Evolutionary conservation across 257 asterid genomes (phyloP).

Genomic region (Solanum raphanifolium): DNA sequence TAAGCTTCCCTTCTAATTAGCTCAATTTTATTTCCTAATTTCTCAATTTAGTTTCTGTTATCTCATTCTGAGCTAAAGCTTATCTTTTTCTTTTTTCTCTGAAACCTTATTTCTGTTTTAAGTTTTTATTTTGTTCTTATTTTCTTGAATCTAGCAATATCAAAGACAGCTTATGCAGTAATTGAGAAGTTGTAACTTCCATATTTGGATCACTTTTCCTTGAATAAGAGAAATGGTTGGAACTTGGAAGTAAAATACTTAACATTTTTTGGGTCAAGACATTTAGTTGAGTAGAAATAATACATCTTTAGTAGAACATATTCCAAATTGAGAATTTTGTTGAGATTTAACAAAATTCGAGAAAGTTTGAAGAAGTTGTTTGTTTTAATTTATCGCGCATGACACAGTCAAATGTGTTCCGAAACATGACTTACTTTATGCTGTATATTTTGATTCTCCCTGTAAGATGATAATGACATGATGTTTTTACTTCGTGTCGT

Average conservation of each 20-base stretch:
- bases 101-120: not conserved
- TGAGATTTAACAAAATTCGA: not conserved
- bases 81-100: not conserved
- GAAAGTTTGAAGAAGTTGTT: not conserved
- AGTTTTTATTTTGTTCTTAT: not conserved
- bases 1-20: not conserved
- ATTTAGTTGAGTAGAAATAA: not conserved
- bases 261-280: not conserved
- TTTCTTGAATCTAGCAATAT: not conserved
- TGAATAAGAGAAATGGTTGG: not conserved
- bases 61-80: not conserved
- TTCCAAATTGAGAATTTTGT: not conserved
- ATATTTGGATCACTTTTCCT: not conserved
- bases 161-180: not conserved
- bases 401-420: not conserved
- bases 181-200: not conserved
- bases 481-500: not conserved
- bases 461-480: not conserved
- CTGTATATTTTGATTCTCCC: not conserved
- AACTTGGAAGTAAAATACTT: not conserved
- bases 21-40: not conserved
- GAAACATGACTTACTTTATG: not conserved
- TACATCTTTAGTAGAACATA: not conserved
- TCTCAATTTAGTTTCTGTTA: not conserved
- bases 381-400: not conserved